These are phyloP conservation scores for Kwoniella heveanensis DNA, from an alignment of 768 basidiomycete genomes.

Conservation along the genomic window DNA sequence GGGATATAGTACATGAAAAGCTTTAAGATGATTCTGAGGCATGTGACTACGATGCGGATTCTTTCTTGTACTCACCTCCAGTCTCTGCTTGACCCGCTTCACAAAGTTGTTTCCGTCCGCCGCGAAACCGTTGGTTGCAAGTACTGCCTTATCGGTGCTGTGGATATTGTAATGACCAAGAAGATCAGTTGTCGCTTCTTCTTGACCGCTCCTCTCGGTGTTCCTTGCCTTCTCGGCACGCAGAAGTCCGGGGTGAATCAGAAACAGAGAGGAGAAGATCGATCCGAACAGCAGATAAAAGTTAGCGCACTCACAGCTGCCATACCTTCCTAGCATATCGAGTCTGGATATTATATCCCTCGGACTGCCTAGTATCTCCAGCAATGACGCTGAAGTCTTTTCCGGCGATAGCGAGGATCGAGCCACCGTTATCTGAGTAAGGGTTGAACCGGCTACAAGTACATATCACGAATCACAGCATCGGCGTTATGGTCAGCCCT, in stretches of 20 bases:
- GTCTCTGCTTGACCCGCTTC: conserved; percentile 89
- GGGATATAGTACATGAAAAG: no score
- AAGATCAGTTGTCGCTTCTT: no score
- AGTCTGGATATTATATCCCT: conserved; percentile 97
- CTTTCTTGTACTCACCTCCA: conserved; percentile 90
- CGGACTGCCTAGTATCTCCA: conserved; percentile 92
- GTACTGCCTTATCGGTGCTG: conserved; percentile 87
- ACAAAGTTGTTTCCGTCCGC: conserved; percentile 98
- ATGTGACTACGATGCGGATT: no score
- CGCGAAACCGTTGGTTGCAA: conserved; percentile 95
- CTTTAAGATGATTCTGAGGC: no score
- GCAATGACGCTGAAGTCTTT: conserved; percentile 92
- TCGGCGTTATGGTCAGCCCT: neutral
- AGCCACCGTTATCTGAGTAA: conserved; percentile 91
- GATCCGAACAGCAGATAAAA: no score
- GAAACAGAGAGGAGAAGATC: no score
- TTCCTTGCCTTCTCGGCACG: no score
- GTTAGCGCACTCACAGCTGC: conserved; percentile 67
- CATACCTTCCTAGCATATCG: conserved; percentile 96
- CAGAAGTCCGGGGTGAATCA: no score
- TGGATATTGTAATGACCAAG: neutral
- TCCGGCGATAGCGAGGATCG: conserved; percentile 88
- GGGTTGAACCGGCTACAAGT: conserved; percentile 67
- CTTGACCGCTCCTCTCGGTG: neutral
- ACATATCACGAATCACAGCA: neutral